A percentile compares a stretch with the other conserved stretches of the same genome.
These are phyloP conservation scores for Xerocomellus dryophilus DNA, from an alignment of 768 basidiomycete genomes.

Conservation along the genomic window DNA sequence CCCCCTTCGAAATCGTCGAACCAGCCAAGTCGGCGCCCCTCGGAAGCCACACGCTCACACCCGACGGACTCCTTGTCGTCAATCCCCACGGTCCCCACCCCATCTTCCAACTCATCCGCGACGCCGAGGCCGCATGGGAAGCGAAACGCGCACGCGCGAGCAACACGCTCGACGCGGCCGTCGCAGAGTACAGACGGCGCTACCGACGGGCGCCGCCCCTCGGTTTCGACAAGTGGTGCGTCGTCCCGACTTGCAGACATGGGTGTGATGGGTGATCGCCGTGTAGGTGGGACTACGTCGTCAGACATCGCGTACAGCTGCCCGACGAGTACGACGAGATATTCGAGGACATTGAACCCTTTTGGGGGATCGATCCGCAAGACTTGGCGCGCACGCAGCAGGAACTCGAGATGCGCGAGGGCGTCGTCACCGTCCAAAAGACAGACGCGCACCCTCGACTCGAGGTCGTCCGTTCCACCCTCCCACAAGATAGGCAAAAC, in stretches of 20 bases:
- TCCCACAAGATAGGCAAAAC: neutral
- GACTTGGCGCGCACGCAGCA: slow-evolving; percentile 20
- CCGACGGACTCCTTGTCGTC: slow-evolving; percentile 34
- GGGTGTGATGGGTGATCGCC: neutral
- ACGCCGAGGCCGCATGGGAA: slow-evolving; percentile 38
- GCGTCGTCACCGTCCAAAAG: slow-evolving; percentile 29
- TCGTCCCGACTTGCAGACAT: neutral
- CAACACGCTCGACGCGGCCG: slow-evolving; percentile 36
- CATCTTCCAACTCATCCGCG: slow-evolving; percentile 40
- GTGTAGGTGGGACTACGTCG: slow-evolving; percentile 43
- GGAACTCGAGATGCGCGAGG: slow-evolving; percentile 16
- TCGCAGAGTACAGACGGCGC: slow-evolving; percentile 37
- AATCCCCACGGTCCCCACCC: slow-evolving; percentile 40
- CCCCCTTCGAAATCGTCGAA: neutral
- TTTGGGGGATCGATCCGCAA: slow-evolving; percentile 36
- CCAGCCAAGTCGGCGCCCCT: neutral
- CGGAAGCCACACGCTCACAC: slow-evolving; percentile 20
- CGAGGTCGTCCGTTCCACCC: slow-evolving; percentile 14
- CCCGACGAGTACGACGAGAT: slow-evolving; percentile 51
- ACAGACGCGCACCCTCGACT: neutral
- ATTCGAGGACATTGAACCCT: slow-evolving; percentile 35
- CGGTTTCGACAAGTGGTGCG: slow-evolving; percentile 44
- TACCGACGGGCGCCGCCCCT: slow-evolving; percentile 37
- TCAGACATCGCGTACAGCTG: slow-evolving; percentile 37
- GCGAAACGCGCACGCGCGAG: slow-evolving; percentile 35